A percentile compares a stretch with the other conserved stretches of the same genome.
These are phyloP conservation scores for Paramecium octaurelia DNA, from an alignment of 73 alveolate species.

Conservation along the genomic window DNA sequence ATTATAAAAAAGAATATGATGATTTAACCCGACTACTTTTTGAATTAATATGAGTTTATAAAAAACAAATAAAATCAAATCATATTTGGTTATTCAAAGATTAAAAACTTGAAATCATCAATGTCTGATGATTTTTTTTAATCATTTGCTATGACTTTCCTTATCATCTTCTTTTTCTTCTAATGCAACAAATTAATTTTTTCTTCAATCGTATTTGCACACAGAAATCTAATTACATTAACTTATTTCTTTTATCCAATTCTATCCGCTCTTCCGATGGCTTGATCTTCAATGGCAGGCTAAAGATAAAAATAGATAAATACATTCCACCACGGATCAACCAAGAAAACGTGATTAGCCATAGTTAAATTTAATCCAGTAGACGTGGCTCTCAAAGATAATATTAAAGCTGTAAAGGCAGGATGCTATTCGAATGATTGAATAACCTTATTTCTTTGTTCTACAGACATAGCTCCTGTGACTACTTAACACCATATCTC, in stretches of 20 bases:
- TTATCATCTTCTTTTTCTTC: conserved; percentile 20
- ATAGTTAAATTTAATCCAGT: conserved; percentile 56
- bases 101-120: not conserved
- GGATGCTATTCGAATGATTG: not conserved
- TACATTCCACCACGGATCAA: conserved; percentile 66
- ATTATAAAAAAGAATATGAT: not conserved
- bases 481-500: not conserved
- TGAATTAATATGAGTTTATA: not conserved
- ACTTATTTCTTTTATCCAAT: conserved; percentile 47
- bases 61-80: not conserved
- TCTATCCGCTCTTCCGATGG: conserved; percentile 60
- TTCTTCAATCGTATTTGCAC: conserved; percentile 21
- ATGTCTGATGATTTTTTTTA: not conserved
- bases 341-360: conserved; percentile 54
- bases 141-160: not conserved
- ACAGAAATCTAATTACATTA: conserved; percentile 35
- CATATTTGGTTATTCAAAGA: not conserved
- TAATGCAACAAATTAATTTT: conserved; percentile 21
- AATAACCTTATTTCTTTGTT: conserved; percentile 45
- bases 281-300: conserved; percentile 60
- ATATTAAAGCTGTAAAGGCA: conserved; percentile 24
- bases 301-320: not conserved
- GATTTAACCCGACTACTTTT: not conserved
- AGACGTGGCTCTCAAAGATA: conserved; percentile 49
- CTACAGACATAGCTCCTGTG: conserved; percentile 47